Evolutionary conservation across 305 asterid species (phyloP).

Genomic region (Solanum hybrid): DNA sequence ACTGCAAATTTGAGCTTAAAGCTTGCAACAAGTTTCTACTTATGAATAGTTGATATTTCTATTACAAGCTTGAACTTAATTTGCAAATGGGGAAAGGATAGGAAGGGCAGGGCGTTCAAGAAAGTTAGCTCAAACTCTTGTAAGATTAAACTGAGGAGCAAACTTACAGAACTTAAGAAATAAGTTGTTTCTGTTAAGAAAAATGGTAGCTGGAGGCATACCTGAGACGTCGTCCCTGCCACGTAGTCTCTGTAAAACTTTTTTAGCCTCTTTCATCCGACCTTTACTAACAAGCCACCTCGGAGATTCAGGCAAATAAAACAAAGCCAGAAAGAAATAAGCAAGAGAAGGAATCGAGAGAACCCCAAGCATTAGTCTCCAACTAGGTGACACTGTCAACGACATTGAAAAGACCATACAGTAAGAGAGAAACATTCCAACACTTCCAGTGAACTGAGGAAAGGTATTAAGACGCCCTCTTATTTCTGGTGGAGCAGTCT

Average conservation of each 20-base stretch:
- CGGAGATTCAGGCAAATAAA: slow-evolving; percentile 91
- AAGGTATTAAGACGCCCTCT: slow-evolving; percentile 72
- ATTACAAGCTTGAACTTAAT: neutral
- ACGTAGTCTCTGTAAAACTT: slow-evolving; percentile 62
- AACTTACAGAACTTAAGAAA: neutral
- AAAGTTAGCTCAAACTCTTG: neutral
- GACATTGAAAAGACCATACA: slow-evolving; percentile 93
- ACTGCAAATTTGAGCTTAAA: neutral
- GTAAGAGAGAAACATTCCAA: slow-evolving; percentile 77
- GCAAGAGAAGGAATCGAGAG: slow-evolving; percentile 63
- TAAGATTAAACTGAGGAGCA: neutral
- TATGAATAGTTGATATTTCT: neutral
- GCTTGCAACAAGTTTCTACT: neutral
- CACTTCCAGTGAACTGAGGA: slow-evolving; percentile 84
- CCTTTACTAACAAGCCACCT: slow-evolving; percentile 98
- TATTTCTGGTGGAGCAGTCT: slow-evolving; percentile 91
- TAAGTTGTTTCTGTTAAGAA: neutral
- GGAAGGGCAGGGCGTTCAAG: neutral
- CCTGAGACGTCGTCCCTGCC: slow-evolving; percentile 86
- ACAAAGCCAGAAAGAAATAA: slow-evolving; percentile 46
- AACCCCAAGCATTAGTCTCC: slow-evolving; percentile 95
- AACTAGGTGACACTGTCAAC: slow-evolving; percentile 54
- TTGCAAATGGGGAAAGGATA: neutral
- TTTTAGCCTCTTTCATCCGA: slow-evolving; percentile 67
- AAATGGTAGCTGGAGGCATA: slow-evolving; percentile 3